These are phyloP conservation scores for Penicillium sp. DNA, from an alignment of 2,329 filamentous ascomycete genomes.

Conservation along the genomic window DNA sequence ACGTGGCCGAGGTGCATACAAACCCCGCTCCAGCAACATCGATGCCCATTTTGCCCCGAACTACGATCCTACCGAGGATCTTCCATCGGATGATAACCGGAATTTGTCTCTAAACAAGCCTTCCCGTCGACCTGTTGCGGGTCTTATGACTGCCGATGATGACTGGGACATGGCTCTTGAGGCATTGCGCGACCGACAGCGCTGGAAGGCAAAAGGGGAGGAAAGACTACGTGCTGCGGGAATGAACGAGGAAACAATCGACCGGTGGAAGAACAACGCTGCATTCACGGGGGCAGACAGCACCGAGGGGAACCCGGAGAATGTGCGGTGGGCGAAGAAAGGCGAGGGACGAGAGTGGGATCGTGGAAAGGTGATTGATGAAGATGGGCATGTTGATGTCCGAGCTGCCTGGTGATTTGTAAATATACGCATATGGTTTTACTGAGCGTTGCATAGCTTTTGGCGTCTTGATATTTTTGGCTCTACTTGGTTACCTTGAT, in stretches of 20 bases:
- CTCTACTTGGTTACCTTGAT: background rate
- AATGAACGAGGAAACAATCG: slow-evolving; percentile 76
- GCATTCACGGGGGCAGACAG: slow-evolving; percentile 56
- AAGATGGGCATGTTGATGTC: slow-evolving; percentile 60
- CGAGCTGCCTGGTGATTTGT: slow-evolving; percentile 55
- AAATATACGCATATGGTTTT: background rate
- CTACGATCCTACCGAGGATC: slow-evolving; percentile 61
- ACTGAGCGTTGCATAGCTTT: slow-evolving; percentile 12
- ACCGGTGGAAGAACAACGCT: slow-evolving; percentile 70
- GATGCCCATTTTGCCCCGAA: slow-evolving; percentile 77
- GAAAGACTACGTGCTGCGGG: slow-evolving; percentile 78
- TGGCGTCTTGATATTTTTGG: background rate
- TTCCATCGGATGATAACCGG: slow-evolving; percentile 54
- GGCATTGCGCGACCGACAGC: slow-evolving; percentile 77
- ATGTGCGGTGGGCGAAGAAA: slow-evolving; percentile 74
- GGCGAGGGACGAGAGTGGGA: slow-evolving; percentile 65
- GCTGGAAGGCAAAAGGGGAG: slow-evolving; percentile 76
- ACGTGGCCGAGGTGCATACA: slow-evolving; percentile 74
- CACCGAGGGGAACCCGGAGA: slow-evolving; percentile 66
- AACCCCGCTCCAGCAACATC: slow-evolving; percentile 67
- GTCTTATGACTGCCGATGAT: slow-evolving; percentile 59
- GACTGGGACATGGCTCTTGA: slow-evolving; percentile 84
- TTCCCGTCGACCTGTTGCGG: slow-evolving; percentile 47
- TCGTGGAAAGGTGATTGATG: slow-evolving; percentile 65
- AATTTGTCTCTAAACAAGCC: slow-evolving; percentile 63